These are phyloP conservation scores for Monilinia vaccinii-corymbosi DNA, from an alignment of 2,329 filamentous ascomycete genomes.

Conservation along the genomic window DNA sequence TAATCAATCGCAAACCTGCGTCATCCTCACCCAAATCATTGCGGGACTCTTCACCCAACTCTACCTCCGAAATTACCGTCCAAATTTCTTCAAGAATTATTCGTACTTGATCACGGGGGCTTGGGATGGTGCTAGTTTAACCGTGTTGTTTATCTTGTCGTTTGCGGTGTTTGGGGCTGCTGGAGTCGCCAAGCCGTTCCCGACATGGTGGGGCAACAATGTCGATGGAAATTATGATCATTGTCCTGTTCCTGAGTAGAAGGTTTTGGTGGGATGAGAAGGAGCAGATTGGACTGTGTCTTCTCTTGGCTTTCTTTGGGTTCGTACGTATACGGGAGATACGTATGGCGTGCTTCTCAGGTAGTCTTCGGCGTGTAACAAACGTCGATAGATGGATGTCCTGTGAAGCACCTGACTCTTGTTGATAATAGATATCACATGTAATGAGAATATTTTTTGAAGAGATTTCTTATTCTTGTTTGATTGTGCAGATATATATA, in stretches of 20 bases:
- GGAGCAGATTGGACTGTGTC: no score
- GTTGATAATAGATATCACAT: no score
- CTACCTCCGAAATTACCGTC: conserved; percentile 32
- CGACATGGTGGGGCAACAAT: conserved; percentile 13
- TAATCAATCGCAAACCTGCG: conserved; percentile 46
- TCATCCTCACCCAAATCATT: conserved; percentile 39
- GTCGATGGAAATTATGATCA: conserved; percentile 22
- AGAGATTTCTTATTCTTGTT: no score
- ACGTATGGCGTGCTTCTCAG: not conserved
- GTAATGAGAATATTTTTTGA: no score
- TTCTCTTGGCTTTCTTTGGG: not conserved
- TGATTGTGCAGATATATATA: no score
- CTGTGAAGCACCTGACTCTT: no score
- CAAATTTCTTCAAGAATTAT: conserved; percentile 34
- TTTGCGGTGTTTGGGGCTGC: conserved; percentile 38
- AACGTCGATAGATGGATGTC: no score
- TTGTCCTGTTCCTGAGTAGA: conserved; percentile 15
- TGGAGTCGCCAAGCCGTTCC: conserved; percentile 32
- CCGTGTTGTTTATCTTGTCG: conserved; percentile 34
- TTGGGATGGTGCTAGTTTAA: conserved; percentile 33
- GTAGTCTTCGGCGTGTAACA: not conserved
- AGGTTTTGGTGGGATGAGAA: not conserved
- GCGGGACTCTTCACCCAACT: conserved; percentile 36
- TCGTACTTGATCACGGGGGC: conserved; percentile 35
- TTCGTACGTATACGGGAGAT: not conserved